Evolutionary conservation across 2,329 filamentous ascomycete species (phyloP), one percentile per base, ranked within the genome.

Genomic region (Aulographum hederae): DNA sequence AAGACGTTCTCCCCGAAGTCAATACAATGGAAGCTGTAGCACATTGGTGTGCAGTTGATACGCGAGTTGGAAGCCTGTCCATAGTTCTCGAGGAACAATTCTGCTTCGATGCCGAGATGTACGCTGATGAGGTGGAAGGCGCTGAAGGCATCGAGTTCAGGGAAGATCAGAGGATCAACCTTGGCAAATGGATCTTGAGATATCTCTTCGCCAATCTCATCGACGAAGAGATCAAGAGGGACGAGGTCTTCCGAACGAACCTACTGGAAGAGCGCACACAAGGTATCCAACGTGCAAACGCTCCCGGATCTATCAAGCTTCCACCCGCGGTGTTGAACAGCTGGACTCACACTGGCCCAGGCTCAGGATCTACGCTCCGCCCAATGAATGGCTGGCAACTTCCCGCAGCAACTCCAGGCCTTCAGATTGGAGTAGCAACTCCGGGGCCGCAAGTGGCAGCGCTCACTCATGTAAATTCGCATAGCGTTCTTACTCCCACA

Each of bases 81-180:
- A 86, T 94, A 3, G 76, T 91, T 13, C 55, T 98, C 13, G 89
- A 98, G 47, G 81, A 85, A 26, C 91, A 89, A 46, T 91, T 91
- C 43, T 94, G 85, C 50, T 98, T 98, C 43, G 89, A 98, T 53
- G 89, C 85, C 12, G 89, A 98, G 47, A 78, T 93, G 53, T 98
- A 98, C 50, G 86, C 84, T 1, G 89, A 98, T 48, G 85, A 95
- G 53, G 59, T 91, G 21, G 63, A 73, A 26, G 43, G 86, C 33
- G 67, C 78, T 8, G 75, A 82, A 38, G 61, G 69, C n/a, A 61
- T 78, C 13, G 76, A 85, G 10, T 93, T 93, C 46, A 66, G 78
- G 35, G 86, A 95, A 44, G 89, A 98, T 44, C 86, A 95, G 56
- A 72, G 89, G 57, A 92, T 95, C 52, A 95, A 93, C 46, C 71